phyloP scores from a whole-genome alignment of 352 stramenopile species.

The Halophytophthora polymorphica region DNA sequence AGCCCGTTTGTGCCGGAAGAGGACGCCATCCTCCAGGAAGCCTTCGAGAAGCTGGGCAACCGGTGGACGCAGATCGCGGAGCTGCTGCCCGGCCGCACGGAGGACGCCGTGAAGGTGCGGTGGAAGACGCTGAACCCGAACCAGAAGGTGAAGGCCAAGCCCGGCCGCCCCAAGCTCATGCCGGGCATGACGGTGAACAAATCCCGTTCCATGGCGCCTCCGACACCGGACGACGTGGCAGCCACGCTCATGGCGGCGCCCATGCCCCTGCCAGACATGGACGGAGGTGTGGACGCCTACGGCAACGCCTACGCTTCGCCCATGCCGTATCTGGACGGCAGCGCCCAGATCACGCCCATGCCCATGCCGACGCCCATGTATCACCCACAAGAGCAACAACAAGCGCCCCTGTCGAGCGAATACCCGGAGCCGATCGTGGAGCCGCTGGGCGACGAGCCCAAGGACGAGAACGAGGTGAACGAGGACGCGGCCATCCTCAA shows the following conservation, averaged over 20 bases:
- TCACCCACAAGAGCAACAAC: constrained; percentile 13
- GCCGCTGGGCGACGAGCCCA: constrained; percentile 50
- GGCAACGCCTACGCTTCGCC: constrained; percentile 14
- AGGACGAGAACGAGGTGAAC: constrained; percentile 57
- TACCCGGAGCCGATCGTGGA: constrained; percentile 66
- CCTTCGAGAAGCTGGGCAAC: constrained; percentile 90
- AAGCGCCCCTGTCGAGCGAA: constrained; percentile 23
- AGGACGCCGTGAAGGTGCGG: constrained; percentile 87
- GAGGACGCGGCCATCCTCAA: constrained; percentile 61
- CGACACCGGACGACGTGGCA: constrained; percentile 57
- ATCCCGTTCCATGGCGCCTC: constrained; percentile 32
- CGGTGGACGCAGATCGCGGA: constrained; percentile 93
- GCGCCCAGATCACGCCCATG: constrained; percentile 15
- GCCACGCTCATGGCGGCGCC: constrained; percentile 37
- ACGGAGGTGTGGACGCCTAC: constrained; percentile 11
- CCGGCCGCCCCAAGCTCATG: constrained; percentile 57
- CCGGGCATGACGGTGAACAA: constrained; percentile 52
- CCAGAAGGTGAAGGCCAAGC: constrained; percentile 52
- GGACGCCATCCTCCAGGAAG: constrained; percentile 92
- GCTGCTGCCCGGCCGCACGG: constrained; percentile 76
- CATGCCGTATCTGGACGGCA: constrained; percentile 19
- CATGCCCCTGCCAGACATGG: constrained; percentile 18
- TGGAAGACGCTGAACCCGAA: constrained; percentile 78
- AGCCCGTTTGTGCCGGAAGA: constrained; percentile 88
- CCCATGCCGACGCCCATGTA: constrained; percentile 17